A percentile compares a stretch with the other conserved stretches of the same genome.
phyloP scores from a whole-genome alignment of 768 basidiomycete genomes.

The Panellus pusillus region DNA sequence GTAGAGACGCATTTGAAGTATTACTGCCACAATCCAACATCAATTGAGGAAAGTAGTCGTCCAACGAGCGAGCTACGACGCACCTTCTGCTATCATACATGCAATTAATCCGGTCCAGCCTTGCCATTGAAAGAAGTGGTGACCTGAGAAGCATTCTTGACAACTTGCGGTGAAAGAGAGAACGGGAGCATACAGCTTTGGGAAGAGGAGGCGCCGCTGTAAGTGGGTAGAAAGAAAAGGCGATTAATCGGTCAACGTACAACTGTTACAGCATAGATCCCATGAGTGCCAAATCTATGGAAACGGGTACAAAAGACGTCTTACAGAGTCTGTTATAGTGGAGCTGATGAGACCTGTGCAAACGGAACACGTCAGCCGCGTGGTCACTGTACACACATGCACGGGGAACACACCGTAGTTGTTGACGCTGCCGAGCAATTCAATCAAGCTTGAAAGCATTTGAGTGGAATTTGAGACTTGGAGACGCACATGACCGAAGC shows the following conservation, averaged over 20 bases:
- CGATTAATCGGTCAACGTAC: slow-evolving; percentile 7
- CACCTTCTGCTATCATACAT: slow-evolving; percentile 57
- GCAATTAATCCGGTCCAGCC: slow-evolving; percentile 58
- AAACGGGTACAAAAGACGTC: slow-evolving; percentile 22
- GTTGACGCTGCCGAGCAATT: slow-evolving; percentile 42
- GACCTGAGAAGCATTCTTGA: slow-evolving; percentile 30
- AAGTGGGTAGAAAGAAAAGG: background rate
- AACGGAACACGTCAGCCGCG: slow-evolving; percentile 1
- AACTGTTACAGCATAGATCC: slow-evolving; percentile 6
- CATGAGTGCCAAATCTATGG: background rate
- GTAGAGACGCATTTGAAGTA: slow-evolving; percentile 63
- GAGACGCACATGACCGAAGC: slow-evolving; percentile 48
- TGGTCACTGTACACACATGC: background rate
- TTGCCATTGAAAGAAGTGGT: slow-evolving; percentile 56
- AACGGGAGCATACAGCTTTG: slow-evolving; percentile 32
- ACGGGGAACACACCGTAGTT: slow-evolving; percentile 44
- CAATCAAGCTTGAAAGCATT: background rate
- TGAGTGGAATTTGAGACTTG: background rate
- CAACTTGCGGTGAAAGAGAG: too few relatives aligned
- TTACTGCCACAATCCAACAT: slow-evolving; percentile 37
- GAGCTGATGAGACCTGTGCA: slow-evolving; percentile 44
- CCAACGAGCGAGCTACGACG: slow-evolving; percentile 15
- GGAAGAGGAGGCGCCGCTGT: slow-evolving; percentile 6
- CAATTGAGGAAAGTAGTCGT: background rate
- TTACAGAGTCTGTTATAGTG: slow-evolving; percentile 37